Evolutionary conservation across 805 yeast genomes (phyloP).

Genomic region (Starmerella scarabaei): DNA sequence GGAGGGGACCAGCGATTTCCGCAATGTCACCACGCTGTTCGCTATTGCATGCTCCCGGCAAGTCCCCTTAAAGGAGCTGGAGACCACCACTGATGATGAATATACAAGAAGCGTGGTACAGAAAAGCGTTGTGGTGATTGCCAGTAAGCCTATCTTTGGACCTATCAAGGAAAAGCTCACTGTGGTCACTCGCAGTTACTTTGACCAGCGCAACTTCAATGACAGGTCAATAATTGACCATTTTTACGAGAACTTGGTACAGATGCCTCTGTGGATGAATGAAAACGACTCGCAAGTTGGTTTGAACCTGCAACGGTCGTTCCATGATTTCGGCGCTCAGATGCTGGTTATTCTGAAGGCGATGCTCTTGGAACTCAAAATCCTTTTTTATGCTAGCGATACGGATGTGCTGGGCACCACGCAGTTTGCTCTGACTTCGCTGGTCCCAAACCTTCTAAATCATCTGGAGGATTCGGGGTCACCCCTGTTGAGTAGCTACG

Average conservation of each 20-base stretch:
- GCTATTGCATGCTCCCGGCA: constrained; percentile 92
- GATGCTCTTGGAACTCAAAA: constrained; percentile 56
- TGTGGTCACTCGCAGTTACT: constrained; percentile 76
- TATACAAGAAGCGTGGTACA: constrained; percentile 81
- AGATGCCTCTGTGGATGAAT: constrained; percentile 26
- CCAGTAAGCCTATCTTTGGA: constrained; percentile 69
- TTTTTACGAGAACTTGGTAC: constrained; percentile 47
- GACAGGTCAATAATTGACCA: constrained; percentile 57
- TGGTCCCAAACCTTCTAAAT: constrained; percentile 68
- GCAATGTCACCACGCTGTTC: constrained; percentile 57
- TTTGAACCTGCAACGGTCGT: constrained; percentile 51
- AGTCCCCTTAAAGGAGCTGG: constrained; percentile 47
- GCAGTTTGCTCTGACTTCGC: constrained; percentile 70
- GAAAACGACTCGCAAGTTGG: constrained; percentile 63
- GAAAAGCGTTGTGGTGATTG: constrained; percentile 77
- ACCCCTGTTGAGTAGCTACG: constrained; percentile 48
- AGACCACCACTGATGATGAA: constrained; percentile 38
- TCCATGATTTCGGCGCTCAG: constrained; percentile 45
- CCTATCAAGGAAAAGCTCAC: constrained; percentile 83
- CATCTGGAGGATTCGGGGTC: constrained; percentile 68
- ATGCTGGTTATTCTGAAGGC: constrained; percentile 62
- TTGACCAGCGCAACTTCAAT: constrained; percentile 62
- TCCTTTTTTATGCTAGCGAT: constrained; percentile 66
- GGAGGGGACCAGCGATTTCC: constrained; percentile 29
- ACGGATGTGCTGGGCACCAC: constrained; percentile 68